Evolutionary conservation across 768 basidiomycete species (phyloP), one percentile per base, ranked within the genome.

Genomic region (Hygrophorus pudorinus): DNA sequence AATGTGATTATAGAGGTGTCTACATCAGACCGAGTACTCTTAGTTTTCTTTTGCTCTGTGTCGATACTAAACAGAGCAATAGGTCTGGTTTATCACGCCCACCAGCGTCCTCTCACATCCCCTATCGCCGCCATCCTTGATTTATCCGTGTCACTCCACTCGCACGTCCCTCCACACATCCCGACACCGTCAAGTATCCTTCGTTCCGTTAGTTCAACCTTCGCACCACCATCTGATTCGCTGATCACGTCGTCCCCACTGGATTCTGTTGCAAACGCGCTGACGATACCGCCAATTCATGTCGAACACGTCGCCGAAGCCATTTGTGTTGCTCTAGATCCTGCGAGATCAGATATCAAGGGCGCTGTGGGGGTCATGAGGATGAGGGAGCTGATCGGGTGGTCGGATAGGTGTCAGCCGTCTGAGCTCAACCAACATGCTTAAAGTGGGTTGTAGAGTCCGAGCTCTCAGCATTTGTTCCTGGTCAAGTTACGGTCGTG

Each of bases 1-100:
- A 63, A 17, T 56, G 72, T 14, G 55, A 61, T 30, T 78, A 78
- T 56, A 72, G 85, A 46, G 81, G 77, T 7, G 78, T 94, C 13
- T 87, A 85, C 62, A 73, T 98, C 51, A 74, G 96, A 47, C 94
- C 96, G 29, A 88, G 94, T 97, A 60, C 55, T 85, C 65, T 18
- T 34, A 38, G 36, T 34, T 46, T 28, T 12, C 38, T 28, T 45
- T 36, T 33, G 41, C 43, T 21, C 43, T 42, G 47, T 44, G 44
- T 45, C 48, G 21, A 48, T 48, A 45, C 36, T 38, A 32, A 38
- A 31, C 38, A 38, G n/a, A 31, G 27, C 16, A 13, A 9, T 59
- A 91, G 96, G 93, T 51, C 70, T 99, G 42, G 90, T 99, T 53
- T 98, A 98, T 64, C 94, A 98, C 58, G 85, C 94, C 7, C 91